Base-by-base conservation (phyloP, 768 basidiomycete species). In the Pisolithus albus region DNA sequence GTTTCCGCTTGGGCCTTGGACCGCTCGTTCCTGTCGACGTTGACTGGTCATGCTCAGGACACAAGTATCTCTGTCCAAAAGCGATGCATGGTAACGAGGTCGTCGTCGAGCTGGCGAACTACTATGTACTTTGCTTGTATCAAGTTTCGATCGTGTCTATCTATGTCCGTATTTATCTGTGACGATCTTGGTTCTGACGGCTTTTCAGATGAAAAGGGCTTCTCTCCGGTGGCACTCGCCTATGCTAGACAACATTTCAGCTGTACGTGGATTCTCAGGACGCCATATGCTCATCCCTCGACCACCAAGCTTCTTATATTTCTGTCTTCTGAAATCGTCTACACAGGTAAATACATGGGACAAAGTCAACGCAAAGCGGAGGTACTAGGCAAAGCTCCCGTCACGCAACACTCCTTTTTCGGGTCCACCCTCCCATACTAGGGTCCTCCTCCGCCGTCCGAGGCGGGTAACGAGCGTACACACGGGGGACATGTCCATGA, bases 191-290 rank as follows among this genome's bases (percentile, higher is more conserved):
- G 46, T 19, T n/a, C 39, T 43, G 24, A 0, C 37, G 28, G 1
- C 45, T 13, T 18, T 26, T 11, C 55, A 94, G 90, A 91, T 98
- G 57, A 98, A 98, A 65, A 92, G 93, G 0, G 93, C 94, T 0
- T 93, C 93, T 0, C 75, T 98, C 0, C 79, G 92, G 47, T 99
- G 95, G 95, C 95, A 99, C 70, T 96, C 92, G 0, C 95, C 95
- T 1, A 98, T 99, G 95, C 80, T 99, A 7, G 92, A 97, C 65
- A 95, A 98, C 62, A 98, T 98, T 50, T 94, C 92, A 1, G 92
- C 86, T 0, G 92, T 70, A 54, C 39, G 75, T 60, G 7, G 8
- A 4, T 7, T 10, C 6, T 45, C 24, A 10, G 49, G 42, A 11
- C 40, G 46, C 50, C 44, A 47, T 47, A 23, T 23, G 4, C 34